These are phyloP conservation scores for Lyophyllum shimeji DNA, from an alignment of 768 basidiomycete species.

Conservation along the genomic window DNA sequence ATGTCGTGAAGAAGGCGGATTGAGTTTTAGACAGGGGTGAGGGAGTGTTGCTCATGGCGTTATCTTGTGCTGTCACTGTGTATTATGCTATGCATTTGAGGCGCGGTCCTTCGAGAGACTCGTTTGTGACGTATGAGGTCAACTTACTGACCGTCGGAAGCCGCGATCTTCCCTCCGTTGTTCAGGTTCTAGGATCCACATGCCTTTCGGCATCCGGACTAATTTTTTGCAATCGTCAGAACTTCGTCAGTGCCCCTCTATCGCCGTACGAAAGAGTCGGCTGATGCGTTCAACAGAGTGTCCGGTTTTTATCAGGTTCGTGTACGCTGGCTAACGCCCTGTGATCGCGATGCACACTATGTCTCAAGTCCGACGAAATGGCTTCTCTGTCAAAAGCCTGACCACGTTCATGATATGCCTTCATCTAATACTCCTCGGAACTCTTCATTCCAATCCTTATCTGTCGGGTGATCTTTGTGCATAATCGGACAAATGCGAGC, in stretches of 20 bases:
- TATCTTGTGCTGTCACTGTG: background rate
- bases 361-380: background rate
- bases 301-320: too few relatives aligned
- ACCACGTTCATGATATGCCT: background rate
- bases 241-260: too few relatives aligned
- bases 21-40: constrained; percentile 4
- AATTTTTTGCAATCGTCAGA: too few relatives aligned
- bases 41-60: background rate
- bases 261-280: too few relatives aligned
- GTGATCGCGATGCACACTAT: background rate
- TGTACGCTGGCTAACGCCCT: too few relatives aligned
- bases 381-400: background rate
- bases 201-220: too few relatives aligned
- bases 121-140: background rate
- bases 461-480: background rate
- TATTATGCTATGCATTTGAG: background rate
- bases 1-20: constrained; percentile 45
- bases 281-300: too few relatives aligned
- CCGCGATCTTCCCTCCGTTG: background rate
- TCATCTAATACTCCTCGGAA: background rate
- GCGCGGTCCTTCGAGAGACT: background rate
- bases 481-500: background rate
- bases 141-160: background rate
- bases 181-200: background rate
- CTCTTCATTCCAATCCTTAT: background rate